Conservation (phyloP, 2,329 filamentous ascomycete species). For the Trichophyton mentagrophytes region DNA sequence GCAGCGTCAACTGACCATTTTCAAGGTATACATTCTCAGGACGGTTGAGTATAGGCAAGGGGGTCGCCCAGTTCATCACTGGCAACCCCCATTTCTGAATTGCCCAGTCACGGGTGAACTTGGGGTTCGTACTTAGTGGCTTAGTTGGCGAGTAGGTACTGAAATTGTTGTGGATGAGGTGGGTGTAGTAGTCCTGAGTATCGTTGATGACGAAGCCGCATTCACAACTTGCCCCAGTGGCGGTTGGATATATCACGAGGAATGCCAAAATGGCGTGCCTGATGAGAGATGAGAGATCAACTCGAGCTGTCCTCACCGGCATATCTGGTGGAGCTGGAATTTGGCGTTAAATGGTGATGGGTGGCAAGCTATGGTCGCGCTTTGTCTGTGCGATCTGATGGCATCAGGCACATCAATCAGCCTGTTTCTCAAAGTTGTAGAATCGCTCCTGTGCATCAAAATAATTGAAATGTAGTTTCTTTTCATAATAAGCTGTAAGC, state of each 20-base stretch:
- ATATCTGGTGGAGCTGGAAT: background rate
- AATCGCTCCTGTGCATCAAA: no score
- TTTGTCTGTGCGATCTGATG: background rate
- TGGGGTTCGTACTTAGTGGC: constrained; percentile 13
- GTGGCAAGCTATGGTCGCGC: background rate
- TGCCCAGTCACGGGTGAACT: constrained; percentile 18
- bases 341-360: background rate
- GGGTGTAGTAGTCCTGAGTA: constrained; percentile 17
- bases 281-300: background rate
- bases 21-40: constrained; percentile 18
- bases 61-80: constrained; percentile 15
- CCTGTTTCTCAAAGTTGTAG: no score
- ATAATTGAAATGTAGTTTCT: no score
- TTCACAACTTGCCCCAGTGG: constrained; percentile 11
- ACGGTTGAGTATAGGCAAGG: constrained; percentile 17
- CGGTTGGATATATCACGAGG: background rate
- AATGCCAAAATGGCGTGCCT: background rate
- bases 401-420: background rate
- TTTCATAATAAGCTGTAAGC: no score
- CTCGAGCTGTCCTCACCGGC: background rate
- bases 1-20: constrained; percentile 16
- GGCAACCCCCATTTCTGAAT: constrained; percentile 19
- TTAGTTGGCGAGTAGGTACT: constrained; percentile 13
- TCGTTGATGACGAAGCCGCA: constrained; percentile 14
- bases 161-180: constrained; percentile 19